Evolutionary conservation across 495 filamentous ascomycete genomes (phyloP), one percentile per base, ranked within the genome.

Genomic region (Pyrenula massariospora): DNA sequence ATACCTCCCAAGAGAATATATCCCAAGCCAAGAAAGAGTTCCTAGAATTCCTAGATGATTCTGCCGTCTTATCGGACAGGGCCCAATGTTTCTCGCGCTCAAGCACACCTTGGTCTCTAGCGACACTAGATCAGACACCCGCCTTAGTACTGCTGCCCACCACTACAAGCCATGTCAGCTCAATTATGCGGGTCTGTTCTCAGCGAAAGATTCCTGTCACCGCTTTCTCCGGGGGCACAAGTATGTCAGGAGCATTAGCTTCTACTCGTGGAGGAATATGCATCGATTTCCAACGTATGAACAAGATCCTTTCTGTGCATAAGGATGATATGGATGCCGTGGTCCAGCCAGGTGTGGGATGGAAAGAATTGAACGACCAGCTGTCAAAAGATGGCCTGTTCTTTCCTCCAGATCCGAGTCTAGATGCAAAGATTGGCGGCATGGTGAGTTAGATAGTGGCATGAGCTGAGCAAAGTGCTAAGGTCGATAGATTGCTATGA

Each of bases 331-430:
- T 85, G 53, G 83, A 86, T 59, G 79, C 84, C 10, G 75, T 84
- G 0, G 83, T 86, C 15, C 83, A 86, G 61, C 83, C 83, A 5
- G 82, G 80, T 0, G 66, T 85, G 5, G 83, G 83, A 22, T 86
- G 83, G 83, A 78, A 86, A 59, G 68, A 72, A 0, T 60, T 86
- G 50, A 85, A 86, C 57, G 79, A 81, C 56, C 70, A 76, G 54
- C 69, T 86, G 23, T 72, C 71, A 3, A 66, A 78, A 50, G 62
- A 78, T 25, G 79, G 78, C 5, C 71, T 86, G 0, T 84, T 86
- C 66, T 86, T 86, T 67, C 83, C 83, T 1, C 83, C 83, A 11
- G 83, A 85, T 58, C 83, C 83, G 0, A 82, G 83, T 3, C 83
- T 83, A 15, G 83, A 82, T 3, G 83, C 83, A 10, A 82, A 80